Conservation (phyloP, 2,329 filamentous ascomycete genomes). For the Exophiala phaeomuriformis region DNA sequence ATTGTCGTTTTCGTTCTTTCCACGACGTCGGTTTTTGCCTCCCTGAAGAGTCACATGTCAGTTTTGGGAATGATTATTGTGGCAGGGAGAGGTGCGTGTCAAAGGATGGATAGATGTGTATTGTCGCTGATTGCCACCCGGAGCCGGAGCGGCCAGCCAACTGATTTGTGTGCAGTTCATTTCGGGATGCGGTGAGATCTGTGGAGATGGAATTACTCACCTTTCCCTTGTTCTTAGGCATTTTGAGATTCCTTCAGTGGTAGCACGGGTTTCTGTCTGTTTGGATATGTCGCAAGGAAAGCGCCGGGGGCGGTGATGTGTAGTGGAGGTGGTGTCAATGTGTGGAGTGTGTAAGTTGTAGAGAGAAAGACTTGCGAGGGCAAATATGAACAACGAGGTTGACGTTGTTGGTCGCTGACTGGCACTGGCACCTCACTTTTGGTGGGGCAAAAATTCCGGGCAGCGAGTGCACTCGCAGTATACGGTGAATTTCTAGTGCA, state of each 20-base stretch:
- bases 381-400: conserved; percentile 9
- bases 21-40: conserved; percentile 95
- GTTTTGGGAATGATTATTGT: background rate
- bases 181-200: background rate
- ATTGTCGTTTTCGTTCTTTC: conserved; percentile 99
- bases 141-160: too few species aligned
- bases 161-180: background rate
- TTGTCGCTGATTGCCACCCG: background rate
- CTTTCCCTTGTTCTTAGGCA: conserved; percentile 99
- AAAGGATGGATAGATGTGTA: background rate
- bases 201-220: conserved; percentile 39
- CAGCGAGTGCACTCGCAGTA: background rate
- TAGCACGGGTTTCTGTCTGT: background rate
- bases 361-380: conserved; percentile 1
- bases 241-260: conserved; percentile 42
- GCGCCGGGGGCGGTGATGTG: background rate
- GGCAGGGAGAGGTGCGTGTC: too few species aligned
- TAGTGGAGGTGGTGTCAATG: background rate
- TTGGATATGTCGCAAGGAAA: background rate
- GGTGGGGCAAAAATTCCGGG: conserved; percentile 1
- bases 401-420: conserved; percentile 2
- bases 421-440: background rate
- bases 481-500: too few species aligned
- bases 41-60: conserved; percentile 49
- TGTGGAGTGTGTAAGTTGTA: conserved; percentile 2